Evolutionary conservation across 257 asterid genomes (phyloP).

Genomic region (Solanum ossicruentum): DNA sequence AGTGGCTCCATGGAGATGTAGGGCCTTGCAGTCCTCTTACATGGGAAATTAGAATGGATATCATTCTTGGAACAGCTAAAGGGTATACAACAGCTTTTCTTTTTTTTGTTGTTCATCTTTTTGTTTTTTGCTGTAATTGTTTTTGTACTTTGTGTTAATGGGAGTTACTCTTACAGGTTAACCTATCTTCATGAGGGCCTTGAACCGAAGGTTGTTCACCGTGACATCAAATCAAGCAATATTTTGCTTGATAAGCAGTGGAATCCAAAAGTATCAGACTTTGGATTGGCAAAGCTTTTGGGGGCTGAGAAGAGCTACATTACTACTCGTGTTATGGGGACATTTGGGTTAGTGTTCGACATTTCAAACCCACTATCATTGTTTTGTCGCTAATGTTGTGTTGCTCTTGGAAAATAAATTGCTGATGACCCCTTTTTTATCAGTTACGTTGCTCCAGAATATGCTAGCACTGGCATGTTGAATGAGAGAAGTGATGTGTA

Average conservation of each 20-base stretch:
- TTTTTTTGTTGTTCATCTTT: neutral
- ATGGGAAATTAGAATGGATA: constrained; percentile 86
- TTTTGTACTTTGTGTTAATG: neutral
- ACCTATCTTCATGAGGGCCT: constrained; percentile 89
- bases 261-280: constrained; percentile 76
- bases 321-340: constrained; percentile 94
- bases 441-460: constrained; percentile 90
- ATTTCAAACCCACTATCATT: neutral
- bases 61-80: constrained; percentile 83
- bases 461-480: constrained; percentile 90
- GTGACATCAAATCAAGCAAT: constrained; percentile 87
- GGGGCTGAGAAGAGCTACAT: constrained; percentile 75
- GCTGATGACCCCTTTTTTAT: neutral
- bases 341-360: constrained; percentile 65
- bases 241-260: constrained; percentile 67
- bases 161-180: constrained; percentile 29
- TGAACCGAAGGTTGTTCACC: constrained; percentile 90
- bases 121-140: neutral
- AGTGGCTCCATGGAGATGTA: constrained; percentile 94
- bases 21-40: constrained; percentile 78
- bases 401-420: neutral
- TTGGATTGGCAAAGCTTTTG: constrained; percentile 78
- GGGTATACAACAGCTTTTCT: constrained; percentile 33
- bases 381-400: neutral
- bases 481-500: constrained; percentile 85